These are phyloP conservation scores for Apium graveolens DNA, from an alignment of 129 eudicot genomes.

Conservation along the genomic window DNA sequence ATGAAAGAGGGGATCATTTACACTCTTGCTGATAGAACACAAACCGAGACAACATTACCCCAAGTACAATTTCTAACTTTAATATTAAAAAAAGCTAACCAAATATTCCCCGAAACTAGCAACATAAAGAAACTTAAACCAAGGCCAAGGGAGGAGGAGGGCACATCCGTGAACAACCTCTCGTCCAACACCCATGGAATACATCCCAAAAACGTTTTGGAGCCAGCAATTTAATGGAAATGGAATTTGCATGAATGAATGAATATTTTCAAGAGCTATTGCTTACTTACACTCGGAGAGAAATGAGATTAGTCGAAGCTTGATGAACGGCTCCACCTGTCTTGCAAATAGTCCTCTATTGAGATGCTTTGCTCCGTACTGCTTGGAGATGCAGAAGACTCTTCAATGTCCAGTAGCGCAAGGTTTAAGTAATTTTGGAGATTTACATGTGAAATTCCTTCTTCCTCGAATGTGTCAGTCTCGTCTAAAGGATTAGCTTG, in stretches of 20 bases:
- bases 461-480: conserved; percentile 47
- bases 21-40: conserved; percentile 2
- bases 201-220: neutral
- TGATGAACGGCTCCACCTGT: conserved; percentile 87
- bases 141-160: conserved; percentile 24
- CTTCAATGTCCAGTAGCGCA: conserved; percentile 79
- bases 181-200: conserved; percentile 48
- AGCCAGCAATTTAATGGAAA: conserved; percentile 6
- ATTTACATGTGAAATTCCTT: conserved; percentile 42
- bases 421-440: conserved; percentile 74
- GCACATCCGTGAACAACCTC: conserved; percentile 54
- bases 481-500: conserved; percentile 43
- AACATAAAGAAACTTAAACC: conserved; percentile 5
- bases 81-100: conserved; percentile 15
- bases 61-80: conserved; percentile 18
- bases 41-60: neutral
- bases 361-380: conserved; percentile 74
- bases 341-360: conserved; percentile 68
- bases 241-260: conserved; percentile 10
- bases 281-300: neutral
- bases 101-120: neutral
- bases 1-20: neutral
- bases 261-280: conserved; percentile 1
- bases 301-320: conserved; percentile 53
- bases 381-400: conserved; percentile 59